Base-by-base conservation (phyloP, 331 rosid genomes). In the Arachis monticola region DNA sequence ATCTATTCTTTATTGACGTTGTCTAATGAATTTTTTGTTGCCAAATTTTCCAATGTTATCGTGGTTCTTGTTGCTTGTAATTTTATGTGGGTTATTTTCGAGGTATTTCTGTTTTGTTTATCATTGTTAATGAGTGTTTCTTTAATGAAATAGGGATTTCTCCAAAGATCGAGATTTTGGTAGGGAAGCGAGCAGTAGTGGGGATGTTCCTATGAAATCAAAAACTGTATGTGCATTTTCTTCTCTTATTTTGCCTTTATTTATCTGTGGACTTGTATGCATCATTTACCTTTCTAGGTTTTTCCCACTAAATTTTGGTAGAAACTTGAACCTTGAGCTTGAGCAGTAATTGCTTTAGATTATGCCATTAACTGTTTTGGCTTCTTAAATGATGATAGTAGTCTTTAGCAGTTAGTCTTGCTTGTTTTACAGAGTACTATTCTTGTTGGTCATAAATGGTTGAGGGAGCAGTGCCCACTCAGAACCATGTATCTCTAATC, bases 151-250 rank as follows among this genome's bases (percentile, higher is more conserved):
- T 85, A 89, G 93, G 85, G 96, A 87, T 71, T 86, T 86, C 45
- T 44, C 87, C 58, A 92, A 85, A 71, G 98, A 90, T 76, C 85
- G 89, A 73, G 96, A 92, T 27, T 87, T 85, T 69, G 87, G 93
- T 77, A 85, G 92, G 87, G 98, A 92, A 83, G 91, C 80, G 80
- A 83, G 88, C 88, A 89, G 93, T 76, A 74, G 84, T 59, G 96
- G 84, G 13, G 88, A 92, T 85, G 88, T 80, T 60, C 77, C 90
- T 76, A 83, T 90, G 93, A 92, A 86, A 82, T 71, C 89, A 51
- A 95, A 90, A 90, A 80, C 88, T 63, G 98, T 95, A 92, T 38
- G 41, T 72, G 95, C 67, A 69, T 90, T 83, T 69, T 67, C 75
- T 84, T 46, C 80, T 79, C 75, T 79, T 73, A 77, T 48, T 77